Evolutionary conservation across 768 basidiomycete species (phyloP).

Genomic region (Phlegmacium glaucopus): DNA sequence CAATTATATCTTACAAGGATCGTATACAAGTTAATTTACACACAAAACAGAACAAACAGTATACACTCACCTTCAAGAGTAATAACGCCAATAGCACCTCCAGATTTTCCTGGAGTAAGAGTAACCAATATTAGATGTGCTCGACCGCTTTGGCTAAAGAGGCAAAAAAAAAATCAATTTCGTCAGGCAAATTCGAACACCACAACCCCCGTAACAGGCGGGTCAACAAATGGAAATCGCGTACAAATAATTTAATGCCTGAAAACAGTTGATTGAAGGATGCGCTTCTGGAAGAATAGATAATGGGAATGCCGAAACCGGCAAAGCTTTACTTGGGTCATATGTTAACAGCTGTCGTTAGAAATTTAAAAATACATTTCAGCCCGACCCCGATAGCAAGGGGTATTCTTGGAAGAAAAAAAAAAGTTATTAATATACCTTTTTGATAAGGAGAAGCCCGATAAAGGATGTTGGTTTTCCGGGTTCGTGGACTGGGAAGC

Average conservation of each 20-base stretch:
- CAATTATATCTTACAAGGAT: slow-evolving; percentile 84
- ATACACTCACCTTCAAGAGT: slow-evolving; percentile 73
- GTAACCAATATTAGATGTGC: slow-evolving; percentile 89
- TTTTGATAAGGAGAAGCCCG: slow-evolving; percentile 75
- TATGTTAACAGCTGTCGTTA: slow-evolving; percentile 68
- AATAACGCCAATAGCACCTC: slow-evolving; percentile 88
- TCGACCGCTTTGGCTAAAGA: slow-evolving; percentile 89
- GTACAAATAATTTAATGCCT: slow-evolving; percentile 91
- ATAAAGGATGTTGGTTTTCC: slow-evolving; percentile 67
- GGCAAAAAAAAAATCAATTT: not conserved
- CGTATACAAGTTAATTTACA: too few relatives aligned
- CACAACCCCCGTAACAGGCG: too few relatives aligned
- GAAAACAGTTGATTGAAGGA: slow-evolving; percentile 89
- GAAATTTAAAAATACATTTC: not conserved
- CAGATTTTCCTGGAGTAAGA: slow-evolving; percentile 73
- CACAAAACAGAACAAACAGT: too few relatives aligned
- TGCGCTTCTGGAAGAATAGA: slow-evolving; percentile 88
- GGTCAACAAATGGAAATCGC: too few relatives aligned
- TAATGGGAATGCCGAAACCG: slow-evolving; percentile 72
- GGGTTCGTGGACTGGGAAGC: slow-evolving; percentile 87
- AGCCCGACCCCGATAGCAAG: too few relatives aligned
- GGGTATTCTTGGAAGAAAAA: too few relatives aligned
- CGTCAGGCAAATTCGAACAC: not conserved
- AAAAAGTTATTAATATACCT: slow-evolving; percentile 40
- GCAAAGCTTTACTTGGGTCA: slow-evolving; percentile 74